phyloP scores from a whole-genome alignment of 495 filamentous ascomycete genomes.

The Penicillium canescens region DNA sequence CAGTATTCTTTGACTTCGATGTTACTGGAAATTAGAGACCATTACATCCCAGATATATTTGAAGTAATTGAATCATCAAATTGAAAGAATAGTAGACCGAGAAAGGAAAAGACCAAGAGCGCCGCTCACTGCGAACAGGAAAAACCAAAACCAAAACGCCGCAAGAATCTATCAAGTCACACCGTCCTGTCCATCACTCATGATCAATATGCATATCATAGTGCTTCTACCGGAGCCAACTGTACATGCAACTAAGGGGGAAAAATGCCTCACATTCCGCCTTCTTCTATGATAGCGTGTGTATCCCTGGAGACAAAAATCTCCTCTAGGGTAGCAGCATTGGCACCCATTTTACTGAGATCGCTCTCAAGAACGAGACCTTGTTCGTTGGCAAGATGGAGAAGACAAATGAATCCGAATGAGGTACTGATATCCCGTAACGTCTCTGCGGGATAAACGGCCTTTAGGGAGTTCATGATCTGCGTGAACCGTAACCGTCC shows the following conservation, averaged over 20 bases:
- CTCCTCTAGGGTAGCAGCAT: constrained; percentile 38
- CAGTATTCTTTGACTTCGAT: no score
- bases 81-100: background rate
- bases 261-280: constrained; percentile 25
- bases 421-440: constrained; percentile 96
- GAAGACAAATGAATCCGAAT: constrained; percentile 94
- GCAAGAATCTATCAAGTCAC: constrained; percentile 19
- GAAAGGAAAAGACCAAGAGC: constrained; percentile 7
- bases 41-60: background rate
- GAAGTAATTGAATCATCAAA: constrained; percentile 4
- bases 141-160: constrained; percentile 31
- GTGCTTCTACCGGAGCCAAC: constrained; percentile 12
- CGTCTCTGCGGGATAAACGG: constrained; percentile 77
- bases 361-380: constrained; percentile 68
- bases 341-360: constrained; percentile 28
- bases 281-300: constrained; percentile 44
- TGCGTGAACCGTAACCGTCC: constrained; percentile 77
- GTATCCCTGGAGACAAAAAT: constrained; percentile 44
- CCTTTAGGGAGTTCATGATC: constrained; percentile 85
- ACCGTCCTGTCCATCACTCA: constrained; percentile 22
- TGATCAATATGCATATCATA: constrained; percentile 17
- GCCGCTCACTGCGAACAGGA: constrained; percentile 21
- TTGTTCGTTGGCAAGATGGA: constrained; percentile 97
- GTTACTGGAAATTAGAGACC: no score
- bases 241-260: constrained; percentile 23